Base-by-base conservation (phyloP, 208 protist genomes). In the Crithidia brevicula region DNA sequence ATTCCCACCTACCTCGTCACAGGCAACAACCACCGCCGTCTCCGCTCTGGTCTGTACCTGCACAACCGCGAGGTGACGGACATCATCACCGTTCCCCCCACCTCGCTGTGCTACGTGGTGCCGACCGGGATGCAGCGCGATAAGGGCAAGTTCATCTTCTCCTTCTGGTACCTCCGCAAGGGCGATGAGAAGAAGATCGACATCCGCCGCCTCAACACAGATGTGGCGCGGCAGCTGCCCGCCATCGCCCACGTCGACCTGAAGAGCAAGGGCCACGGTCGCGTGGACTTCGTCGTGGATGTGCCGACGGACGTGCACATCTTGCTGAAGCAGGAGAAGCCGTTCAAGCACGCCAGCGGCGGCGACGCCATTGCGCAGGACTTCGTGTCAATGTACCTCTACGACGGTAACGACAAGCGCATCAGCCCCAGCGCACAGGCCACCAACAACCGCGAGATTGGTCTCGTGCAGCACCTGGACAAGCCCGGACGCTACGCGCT, bases 111-210 rank as follows among this genome's bases (percentile, higher is more conserved):
- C 74, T 95, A 95, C 77, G 71, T 92, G 31, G 85, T 93, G 16
- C 84, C 84, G 6, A 91, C 77, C 34, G 78, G 75, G 11, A 86
- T 91, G 84, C 74, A 77, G 34, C 87, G 73, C 36, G 85, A 89
- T 18, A 81, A 84, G 64, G 73, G 85, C 50, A 94, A 90, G 72
- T 95, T 95, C 67, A 79, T 95, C n/a, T 71, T 95, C 22, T 93
- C 86, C 22, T 93, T 88, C 65, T 91, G 83, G 82, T 88, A 83
- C 43, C 51, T 81, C 28, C 82, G 68, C 40, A 52, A 61, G 13
- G 67, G 59, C 22, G 82, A 92, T 49, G 70, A 68, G 6, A 33
- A 75, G n/a, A 65, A 74, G 25, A 22, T 94, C 34, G 72, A 71
- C 16, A 58, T 88, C 16, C 52, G 63, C 33, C 82, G 82, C 31